Conservation (phyloP, 495 filamentous ascomycete species). For the Apodospora peruviana region DNA sequence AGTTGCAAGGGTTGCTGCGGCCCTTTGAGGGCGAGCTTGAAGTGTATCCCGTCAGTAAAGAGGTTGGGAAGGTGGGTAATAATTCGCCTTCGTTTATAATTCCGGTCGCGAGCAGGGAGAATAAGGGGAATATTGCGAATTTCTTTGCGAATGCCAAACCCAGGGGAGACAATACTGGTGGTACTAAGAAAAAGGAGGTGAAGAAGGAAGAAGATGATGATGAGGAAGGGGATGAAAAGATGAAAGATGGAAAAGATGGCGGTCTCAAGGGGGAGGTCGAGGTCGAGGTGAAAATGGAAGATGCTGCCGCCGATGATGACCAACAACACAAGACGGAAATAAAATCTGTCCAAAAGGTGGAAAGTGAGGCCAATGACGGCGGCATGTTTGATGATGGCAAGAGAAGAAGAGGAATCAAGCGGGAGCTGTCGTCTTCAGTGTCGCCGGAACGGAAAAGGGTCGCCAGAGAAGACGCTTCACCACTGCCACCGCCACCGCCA, state of each 20-base stretch:
- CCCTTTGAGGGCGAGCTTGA: constrained; percentile 79
- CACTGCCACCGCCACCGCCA: neutral
- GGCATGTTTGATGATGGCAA: constrained; percentile 7
- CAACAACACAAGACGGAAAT: constrained; percentile 27
- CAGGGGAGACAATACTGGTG: neutral
- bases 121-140: constrained; percentile 87
- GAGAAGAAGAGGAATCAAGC: constrained; percentile 44
- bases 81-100: constrained; percentile 78
- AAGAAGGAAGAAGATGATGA: constrained; percentile 21
- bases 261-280: constrained; percentile 23
- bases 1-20: constrained; percentile 68
- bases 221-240: constrained; percentile 7
- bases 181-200: constrained; percentile 25
- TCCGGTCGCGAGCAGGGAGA: constrained; percentile 73
- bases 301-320: constrained; percentile 11
- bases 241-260: neutral
- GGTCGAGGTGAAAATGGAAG: constrained; percentile 21
- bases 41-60: constrained; percentile 77
- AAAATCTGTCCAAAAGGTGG: constrained; percentile 21
- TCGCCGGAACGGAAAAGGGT: constrained; percentile 28
- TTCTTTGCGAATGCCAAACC: constrained; percentile 62
- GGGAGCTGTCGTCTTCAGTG: constrained; percentile 42
- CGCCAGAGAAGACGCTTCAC: constrained; percentile 36
- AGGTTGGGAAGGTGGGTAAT: constrained; percentile 95
- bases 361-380: constrained; percentile 11